Evolutionary conservation across 1,139 yeast species (phyloP), one percentile per base, ranked within the genome.

Genomic region (Blastobotrys capitulatus): DNA sequence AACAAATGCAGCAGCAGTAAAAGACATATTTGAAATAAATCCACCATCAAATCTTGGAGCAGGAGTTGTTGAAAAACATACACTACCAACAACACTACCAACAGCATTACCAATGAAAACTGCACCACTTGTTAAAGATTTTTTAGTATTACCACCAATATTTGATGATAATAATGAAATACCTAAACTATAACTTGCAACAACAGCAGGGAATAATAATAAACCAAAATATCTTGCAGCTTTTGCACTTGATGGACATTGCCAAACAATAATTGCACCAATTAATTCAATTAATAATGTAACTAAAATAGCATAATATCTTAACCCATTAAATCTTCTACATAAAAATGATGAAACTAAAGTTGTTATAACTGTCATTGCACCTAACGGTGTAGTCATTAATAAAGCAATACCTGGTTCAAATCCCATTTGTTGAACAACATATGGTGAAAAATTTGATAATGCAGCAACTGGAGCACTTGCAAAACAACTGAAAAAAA

Each of bases 31-130:
- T n/a, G 78, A 71, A 38, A 73, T 70, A 52, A 74, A 73, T 7
- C 80, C 82, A 6, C 76, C 72, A 15, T 63, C 62, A 57, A 77
- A 78, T 38, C 63, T 60, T n/a, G 86, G 87, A 1, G 79, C 78
- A 56, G 80, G 78, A 7, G 59, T 56, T 0, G 69, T 69, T 52
- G 77, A 71, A 59, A 82, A 82, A 43, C 83, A 75, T 60, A 81
- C 85, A 22, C 89, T 86, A 0, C 88, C 88, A 47, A 79, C 70
- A 48, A 83, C 69, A 55, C 83, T 83, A 20, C 90, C 86, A 20
- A 77, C 74, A 59, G 84, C 80, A 58, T 80, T 81, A 1, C 80
- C 83, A 51, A 82, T 70, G 64, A 83, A 74, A 25, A 76, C 75
- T 22, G 79, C 62, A 1, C 85, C 84, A 61, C 78, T 80, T 22